phyloP scores from a whole-genome alignment of 2,329 filamentous ascomycete genomes.

The Xylaria arbuscula region DNA sequence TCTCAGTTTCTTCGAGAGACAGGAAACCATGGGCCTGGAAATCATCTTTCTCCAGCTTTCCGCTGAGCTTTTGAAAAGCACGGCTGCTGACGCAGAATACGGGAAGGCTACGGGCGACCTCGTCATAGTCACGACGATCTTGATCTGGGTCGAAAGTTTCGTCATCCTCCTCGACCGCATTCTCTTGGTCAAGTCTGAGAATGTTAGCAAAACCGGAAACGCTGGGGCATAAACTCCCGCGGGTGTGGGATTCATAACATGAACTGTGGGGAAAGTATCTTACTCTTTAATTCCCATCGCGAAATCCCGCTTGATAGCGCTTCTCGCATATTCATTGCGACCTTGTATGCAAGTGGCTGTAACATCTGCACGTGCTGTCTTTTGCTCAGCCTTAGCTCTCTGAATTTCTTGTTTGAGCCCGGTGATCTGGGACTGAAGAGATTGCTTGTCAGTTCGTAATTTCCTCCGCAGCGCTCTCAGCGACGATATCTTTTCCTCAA shows the following conservation, averaged over 20 bases:
- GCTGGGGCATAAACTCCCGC: too few species aligned
- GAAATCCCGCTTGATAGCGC: slow-evolving; percentile 68
- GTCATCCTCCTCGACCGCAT: slow-evolving; percentile 62
- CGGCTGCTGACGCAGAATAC: slow-evolving; percentile 74
- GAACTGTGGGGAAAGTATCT: slow-evolving; percentile 29
- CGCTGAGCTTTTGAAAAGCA: slow-evolving; percentile 71
- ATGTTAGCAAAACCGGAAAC: slow-evolving; percentile 19
- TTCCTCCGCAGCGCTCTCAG: slow-evolving; percentile 51
- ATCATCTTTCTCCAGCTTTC: slow-evolving; percentile 64
- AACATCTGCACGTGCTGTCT: slow-evolving; percentile 47
- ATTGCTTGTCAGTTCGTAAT: slow-evolving; percentile 47
- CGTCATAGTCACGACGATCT: slow-evolving; percentile 67
- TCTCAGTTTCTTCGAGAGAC: slow-evolving; percentile 64
- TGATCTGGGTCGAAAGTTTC: slow-evolving; percentile 64
- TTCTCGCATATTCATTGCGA: slow-evolving; percentile 66
- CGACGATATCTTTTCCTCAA: slow-evolving; percentile 50
- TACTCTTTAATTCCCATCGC: slow-evolving; percentile 67
- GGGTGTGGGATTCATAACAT: too few species aligned
- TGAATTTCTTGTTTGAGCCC: slow-evolving; percentile 51
- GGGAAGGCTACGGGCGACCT: slow-evolving; percentile 65
- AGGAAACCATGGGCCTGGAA: slow-evolving; percentile 62
- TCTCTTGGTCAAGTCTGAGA: slow-evolving; percentile 64
- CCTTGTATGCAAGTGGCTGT: slow-evolving; percentile 60
- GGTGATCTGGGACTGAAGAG: slow-evolving; percentile 51
- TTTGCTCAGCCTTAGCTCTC: slow-evolving; percentile 44